Base-by-base conservation (phyloP, 2,329 filamentous ascomycete genomes). In the Cercospora berteroae region DNA sequence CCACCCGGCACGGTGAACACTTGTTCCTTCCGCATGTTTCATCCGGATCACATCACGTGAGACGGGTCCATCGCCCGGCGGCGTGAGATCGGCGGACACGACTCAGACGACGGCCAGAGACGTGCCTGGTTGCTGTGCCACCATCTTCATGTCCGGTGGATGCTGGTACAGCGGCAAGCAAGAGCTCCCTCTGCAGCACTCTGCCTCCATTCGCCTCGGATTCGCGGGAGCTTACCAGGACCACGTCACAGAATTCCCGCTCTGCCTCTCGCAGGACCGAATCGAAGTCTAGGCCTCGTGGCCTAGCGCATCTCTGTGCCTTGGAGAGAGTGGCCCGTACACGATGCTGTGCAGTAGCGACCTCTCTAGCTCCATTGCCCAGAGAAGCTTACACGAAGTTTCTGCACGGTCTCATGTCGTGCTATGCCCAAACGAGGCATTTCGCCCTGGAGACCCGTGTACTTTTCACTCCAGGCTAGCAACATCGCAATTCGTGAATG, bases 281-380 rank as follows among this genome's bases (percentile, higher is more conserved):
- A 67, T 62, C 50, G 63, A 42, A 70, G 66, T 67, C 67, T 59
- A 64, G 67, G 60, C 67, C 69, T 67, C 69, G 69, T 66, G 69
- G 69, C 69, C 69, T 69, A 42, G 67, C 67, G 67, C 60, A 42
- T 59, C 42, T 56, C 52, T 58, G 67, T 67, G 61, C 58, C 60
- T 67, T 59, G 52, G 50, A 60, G 29, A 18, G 3, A 42, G 58
- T 66, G 67, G 58, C 61, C 65, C 58, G 60, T 63, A 66, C 55
- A 70, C 67, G 69, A 71, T 71, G 66, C 69, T 67, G 69, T 70
- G 69, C 69, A 71, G 60, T 71, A 70, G 69, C 61, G 42, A 20
- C 13, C 16, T 31, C 23, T 20, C 63, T 58, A 59, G 65, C 64
- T 61, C 20, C 39, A 63, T 31, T 33, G 56, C 55, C 44, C 52